Evolutionary conservation across 2,329 filamentous ascomycete species (phyloP), one percentile per base, ranked within the genome.

Genomic region (Fonsecaea pedrosoi): DNA sequence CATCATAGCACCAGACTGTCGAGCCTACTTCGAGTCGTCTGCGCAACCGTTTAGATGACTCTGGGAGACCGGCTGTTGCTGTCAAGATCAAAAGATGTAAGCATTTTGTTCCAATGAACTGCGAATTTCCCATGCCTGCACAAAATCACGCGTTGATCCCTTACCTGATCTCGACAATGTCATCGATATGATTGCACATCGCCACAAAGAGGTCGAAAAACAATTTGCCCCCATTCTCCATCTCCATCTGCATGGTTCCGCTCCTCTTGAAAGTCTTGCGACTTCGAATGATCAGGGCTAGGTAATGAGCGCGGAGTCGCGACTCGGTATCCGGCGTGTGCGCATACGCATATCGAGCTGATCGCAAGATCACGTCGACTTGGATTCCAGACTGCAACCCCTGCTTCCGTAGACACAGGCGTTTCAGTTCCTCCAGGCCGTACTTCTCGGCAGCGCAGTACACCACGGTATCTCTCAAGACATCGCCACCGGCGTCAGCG

Each of bases 131-230:
- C 66, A 67, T 63, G 68, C 30, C 50, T 25, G 25, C 32, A 68
- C 60, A 55, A 48, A 45, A 35, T 35, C n/a, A 30, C 56, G 48
- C 25, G n/a, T 15, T 40, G 40, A 9, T 30, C 77, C 85, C 86
- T 79, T 89, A 90, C 87, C 87, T 90, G 81, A 92, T 89, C 78
- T 95, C 92, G 82, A 92, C 90, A 82, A 97, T 89, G 81, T 97
- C 94, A 86, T 97, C 94, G 77, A 97, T 90, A 84, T 97, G 94
- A 83, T 97, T 97, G 86, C 92, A 96, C 90, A 97, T 92, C 76
- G 94, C 94, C 78, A 97, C 94, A 81, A 97, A 98, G 81, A 98
- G 85, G 86, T 97, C 94, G 83, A 98, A 98, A 86, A 95, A 97
- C 83, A 97, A 86, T 86, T 94, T 94, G 82, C 88, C 93, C 79